These are phyloP conservation scores for Closterium sp. DNA, from an alignment of 139 green algal genomes.

Conservation along the genomic window DNA sequence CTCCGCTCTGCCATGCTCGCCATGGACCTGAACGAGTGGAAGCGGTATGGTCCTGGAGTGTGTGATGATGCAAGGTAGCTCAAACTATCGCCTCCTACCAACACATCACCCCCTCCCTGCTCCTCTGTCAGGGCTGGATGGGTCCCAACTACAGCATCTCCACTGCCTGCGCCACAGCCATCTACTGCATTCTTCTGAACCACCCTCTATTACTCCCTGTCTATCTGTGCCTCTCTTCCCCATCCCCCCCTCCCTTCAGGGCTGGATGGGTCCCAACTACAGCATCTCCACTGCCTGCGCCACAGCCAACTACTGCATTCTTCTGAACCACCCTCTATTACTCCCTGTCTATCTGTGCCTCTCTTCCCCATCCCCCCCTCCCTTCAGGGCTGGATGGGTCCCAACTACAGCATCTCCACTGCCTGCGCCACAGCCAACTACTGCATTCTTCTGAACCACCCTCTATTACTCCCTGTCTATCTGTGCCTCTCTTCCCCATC, in stretches of 20 bases:
- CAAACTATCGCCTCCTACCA: background rate
- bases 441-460: too few species aligned
- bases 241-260: constrained; percentile 42
- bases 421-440: too few species aligned
- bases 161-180: constrained; percentile 91
- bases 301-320: constrained; percentile 72
- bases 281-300: constrained; percentile 89
- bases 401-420: constrained; percentile 72
- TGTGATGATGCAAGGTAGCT: background rate
- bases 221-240: too few species aligned
- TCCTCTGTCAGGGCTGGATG: constrained; percentile 73
- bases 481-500: too few species aligned
- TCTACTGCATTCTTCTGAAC: constrained; percentile 54
- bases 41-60: too few species aligned
- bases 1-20: constrained; percentile 77
- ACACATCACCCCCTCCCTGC: too few species aligned
- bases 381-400: constrained; percentile 79
- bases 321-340: background rate
- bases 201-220: too few species aligned
- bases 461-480: too few species aligned
- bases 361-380: too few species aligned
- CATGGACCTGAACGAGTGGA: constrained; percentile 21
- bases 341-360: too few species aligned
- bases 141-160: constrained; percentile 85
- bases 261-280: constrained; percentile 89